Percentiles rank a stretch among this genome's conserved stretches.
These are phyloP conservation scores for Eimeria falciformis DNA, from an alignment of 169 alveolate genomes.

Conservation along the genomic window DNA sequence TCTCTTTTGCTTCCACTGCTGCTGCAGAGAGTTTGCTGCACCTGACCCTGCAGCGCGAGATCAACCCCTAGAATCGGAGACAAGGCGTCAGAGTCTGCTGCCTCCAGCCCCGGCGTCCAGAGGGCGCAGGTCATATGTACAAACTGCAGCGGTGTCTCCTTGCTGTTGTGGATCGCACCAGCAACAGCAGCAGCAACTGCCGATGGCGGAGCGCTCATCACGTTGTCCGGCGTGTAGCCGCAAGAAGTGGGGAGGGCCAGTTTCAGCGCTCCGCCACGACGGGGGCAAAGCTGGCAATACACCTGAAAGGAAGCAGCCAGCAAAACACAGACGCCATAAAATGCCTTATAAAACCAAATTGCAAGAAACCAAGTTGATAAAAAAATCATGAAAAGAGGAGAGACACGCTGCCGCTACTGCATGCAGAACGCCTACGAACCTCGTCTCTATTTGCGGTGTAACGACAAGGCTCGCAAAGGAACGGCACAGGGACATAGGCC, in stretches of 20 bases:
- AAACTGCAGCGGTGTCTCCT: slow-evolving; percentile 54
- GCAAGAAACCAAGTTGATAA: too few relatives aligned
- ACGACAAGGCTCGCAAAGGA: slow-evolving; percentile 55
- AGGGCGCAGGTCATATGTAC: slow-evolving; percentile 78
- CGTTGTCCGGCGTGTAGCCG: slow-evolving; percentile 5
- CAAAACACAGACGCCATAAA: background rate
- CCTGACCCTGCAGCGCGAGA: slow-evolving; percentile 61
- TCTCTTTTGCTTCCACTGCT: background rate
- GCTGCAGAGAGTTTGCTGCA: slow-evolving; percentile 47
- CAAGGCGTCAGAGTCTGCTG: slow-evolving; percentile 67
- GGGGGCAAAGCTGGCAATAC: slow-evolving; percentile 81
- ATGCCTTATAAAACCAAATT: background rate
- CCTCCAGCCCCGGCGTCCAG: slow-evolving; percentile 78
- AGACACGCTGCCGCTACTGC: background rate
- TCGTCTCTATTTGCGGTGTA: slow-evolving; percentile 25
- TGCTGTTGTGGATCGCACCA: slow-evolving; percentile 33
- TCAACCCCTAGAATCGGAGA: slow-evolving; percentile 78
- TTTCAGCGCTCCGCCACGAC: slow-evolving; percentile 87
- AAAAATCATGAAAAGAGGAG: background rate
- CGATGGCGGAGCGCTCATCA: background rate
- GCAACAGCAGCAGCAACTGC: slow-evolving; percentile 28
- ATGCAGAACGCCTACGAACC: background rate
- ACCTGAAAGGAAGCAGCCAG: slow-evolving; percentile 36
- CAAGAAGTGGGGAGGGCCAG: slow-evolving; percentile 41
- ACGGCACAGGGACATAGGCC: slow-evolving; percentile 14